Evolutionary conservation across 768 basidiomycete species (phyloP).

Genomic region (Butyriboletus loyo): DNA sequence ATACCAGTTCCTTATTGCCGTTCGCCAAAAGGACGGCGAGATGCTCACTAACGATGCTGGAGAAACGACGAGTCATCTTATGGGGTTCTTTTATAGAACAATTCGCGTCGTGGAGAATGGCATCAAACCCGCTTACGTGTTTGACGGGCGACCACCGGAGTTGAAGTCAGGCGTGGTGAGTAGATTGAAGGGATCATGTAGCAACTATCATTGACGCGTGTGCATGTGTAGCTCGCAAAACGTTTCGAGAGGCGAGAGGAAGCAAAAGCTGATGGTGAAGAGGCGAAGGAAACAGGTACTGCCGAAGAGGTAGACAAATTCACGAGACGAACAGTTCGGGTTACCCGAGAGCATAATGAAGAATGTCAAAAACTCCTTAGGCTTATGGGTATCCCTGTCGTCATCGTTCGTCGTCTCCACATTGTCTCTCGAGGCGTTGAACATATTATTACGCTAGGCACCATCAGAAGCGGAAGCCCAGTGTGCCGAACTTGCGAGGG

Average conservation of each 20-base stretch:
- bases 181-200: conserved; percentile 16
- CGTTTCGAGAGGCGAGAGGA: conserved; percentile 90
- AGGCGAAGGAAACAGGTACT: conserved; percentile 95
- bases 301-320: conserved; percentile 91
- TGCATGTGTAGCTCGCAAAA: conserved; percentile 73
- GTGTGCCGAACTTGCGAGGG: conserved; percentile 96
- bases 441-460: conserved; percentile 51
- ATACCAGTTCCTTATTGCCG: conserved; percentile 97
- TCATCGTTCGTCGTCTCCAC: conserved; percentile 59
- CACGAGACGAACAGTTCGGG: conserved; percentile 87
- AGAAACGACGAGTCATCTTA: conserved; percentile 96
- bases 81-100: conserved; percentile 98
- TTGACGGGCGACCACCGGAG: conserved; percentile 97
- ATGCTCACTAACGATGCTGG: conserved; percentile 96
- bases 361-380: conserved; percentile 84
- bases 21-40: conserved; percentile 94
- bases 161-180: conserved; percentile 94
- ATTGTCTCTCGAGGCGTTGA: not conserved
- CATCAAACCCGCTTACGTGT: conserved; percentile 96
- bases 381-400: conserved; percentile 96
- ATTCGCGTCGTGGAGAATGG: conserved; percentile 98
- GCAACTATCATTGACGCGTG: not conserved
- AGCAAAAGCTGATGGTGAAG: conserved; percentile 91
- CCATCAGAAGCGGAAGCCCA: conserved; percentile 99
- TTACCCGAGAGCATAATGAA: conserved; percentile 94